These are phyloP conservation scores for Phyllosticta paracitricarpa DNA, from an alignment of 2,329 filamentous ascomycete species.

Conservation along the genomic window DNA sequence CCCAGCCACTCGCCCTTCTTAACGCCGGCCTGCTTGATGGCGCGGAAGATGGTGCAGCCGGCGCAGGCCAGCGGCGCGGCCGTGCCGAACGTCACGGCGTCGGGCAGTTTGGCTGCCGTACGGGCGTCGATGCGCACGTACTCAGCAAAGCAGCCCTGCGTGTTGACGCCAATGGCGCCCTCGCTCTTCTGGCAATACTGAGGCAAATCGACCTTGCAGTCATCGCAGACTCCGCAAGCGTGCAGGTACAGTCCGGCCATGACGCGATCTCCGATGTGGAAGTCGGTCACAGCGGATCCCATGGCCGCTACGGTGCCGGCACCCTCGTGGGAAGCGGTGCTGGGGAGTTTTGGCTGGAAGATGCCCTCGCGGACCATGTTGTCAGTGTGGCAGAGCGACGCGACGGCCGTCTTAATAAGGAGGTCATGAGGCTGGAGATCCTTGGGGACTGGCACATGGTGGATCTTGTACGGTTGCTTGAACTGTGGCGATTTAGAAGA, in stretches of 20 bases:
- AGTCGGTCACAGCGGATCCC: constrained; percentile 33
- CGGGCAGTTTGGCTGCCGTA: constrained; percentile 38
- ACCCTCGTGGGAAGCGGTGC: constrained; percentile 49
- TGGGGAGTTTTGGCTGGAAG: constrained; percentile 40
- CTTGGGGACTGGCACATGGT: constrained; percentile 39
- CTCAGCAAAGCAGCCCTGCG: constrained; percentile 48
- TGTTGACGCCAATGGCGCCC: constrained; percentile 40
- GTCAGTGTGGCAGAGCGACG: constrained; percentile 55
- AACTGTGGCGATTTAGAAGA: constrained; percentile 22
- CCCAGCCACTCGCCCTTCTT: constrained; percentile 30
- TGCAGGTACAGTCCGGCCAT: constrained; percentile 46
- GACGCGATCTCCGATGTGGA: constrained; percentile 44
- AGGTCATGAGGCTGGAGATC: constrained; percentile 42
- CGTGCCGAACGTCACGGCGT: constrained; percentile 38
- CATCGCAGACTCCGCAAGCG: constrained; percentile 43
- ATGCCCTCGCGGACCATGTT: constrained; percentile 43
- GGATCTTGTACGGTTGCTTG: constrained; percentile 46
- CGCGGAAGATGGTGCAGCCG: constrained; percentile 42
- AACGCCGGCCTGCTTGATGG: constrained; percentile 33
- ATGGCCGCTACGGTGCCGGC: constrained; percentile 44
- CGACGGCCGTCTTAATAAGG: constrained; percentile 50
- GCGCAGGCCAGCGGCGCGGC: constrained; percentile 51
- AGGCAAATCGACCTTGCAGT: constrained; percentile 42
- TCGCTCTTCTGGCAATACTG: constrained; percentile 44
- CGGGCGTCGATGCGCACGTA: constrained; percentile 44